Conservation (phyloP, 805 yeast genomes). For the Candida michaelii region DNA sequence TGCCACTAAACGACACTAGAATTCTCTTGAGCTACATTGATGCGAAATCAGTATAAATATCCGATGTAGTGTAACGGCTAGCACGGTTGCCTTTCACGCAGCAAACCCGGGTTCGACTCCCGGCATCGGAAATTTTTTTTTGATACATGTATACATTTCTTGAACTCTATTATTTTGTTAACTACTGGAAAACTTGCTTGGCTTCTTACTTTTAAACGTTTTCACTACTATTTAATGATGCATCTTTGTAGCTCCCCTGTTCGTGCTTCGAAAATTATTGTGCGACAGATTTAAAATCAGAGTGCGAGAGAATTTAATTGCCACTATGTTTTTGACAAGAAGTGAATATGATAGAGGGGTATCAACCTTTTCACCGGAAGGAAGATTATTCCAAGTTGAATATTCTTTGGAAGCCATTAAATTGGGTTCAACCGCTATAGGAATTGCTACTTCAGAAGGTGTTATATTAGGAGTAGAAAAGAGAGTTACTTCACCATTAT, state of each 20-base stretch:
- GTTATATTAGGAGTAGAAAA: slow-evolving; percentile 96
- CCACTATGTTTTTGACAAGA: slow-evolving; percentile 91
- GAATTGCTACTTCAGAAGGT: slow-evolving; percentile 93
- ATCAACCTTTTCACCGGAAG: slow-evolving; percentile 97
- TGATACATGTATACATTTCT: too few species aligned
- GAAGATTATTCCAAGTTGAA: slow-evolving; percentile 96
- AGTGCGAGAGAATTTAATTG: slow-evolving; percentile 4
- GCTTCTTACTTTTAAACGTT: too few species aligned
- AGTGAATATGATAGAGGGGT: slow-evolving; percentile 99
- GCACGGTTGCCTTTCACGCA: slow-evolving; percentile 56
- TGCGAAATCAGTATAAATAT: slow-evolving; percentile 13
- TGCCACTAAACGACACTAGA: too few species aligned
- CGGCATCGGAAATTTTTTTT: slow-evolving; percentile 61
- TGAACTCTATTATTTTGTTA: too few species aligned
- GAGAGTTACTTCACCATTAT: slow-evolving; percentile 87
- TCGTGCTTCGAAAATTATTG: too few species aligned
- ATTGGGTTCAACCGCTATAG: slow-evolving; percentile 96
- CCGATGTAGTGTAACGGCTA: slow-evolving; percentile 55
- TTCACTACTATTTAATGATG: too few species aligned
- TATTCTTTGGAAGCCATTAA: slow-evolving; percentile 97
- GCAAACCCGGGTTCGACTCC: slow-evolving; percentile 80
- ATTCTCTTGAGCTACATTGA: too few species aligned
- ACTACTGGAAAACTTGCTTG: too few species aligned
- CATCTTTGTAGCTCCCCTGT: too few species aligned
- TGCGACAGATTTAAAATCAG: neutral